phyloP scores from a whole-genome alignment of 2,329 filamentous ascomycete genomes.

The Colletotrichum filicis region DNA sequence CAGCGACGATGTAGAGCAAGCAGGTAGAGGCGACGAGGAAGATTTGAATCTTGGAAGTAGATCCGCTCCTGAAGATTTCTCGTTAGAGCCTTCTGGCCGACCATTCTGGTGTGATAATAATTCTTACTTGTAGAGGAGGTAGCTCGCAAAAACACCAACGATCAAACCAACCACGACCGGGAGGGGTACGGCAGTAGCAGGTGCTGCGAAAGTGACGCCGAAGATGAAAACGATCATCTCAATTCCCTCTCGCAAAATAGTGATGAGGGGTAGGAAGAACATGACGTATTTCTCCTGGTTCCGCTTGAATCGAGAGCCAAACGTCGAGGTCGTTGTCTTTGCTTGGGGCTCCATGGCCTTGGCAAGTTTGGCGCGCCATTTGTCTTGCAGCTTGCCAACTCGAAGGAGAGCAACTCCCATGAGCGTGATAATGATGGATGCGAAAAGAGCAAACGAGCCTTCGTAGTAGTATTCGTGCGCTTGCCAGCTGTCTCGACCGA shows the following conservation, averaged over 20 bases:
- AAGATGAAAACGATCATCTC: constrained; percentile 90
- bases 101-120: not conserved
- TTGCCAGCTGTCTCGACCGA: constrained; percentile 75
- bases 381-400: constrained; percentile 84
- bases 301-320: constrained; percentile 62
- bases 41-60: constrained; percentile 65
- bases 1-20: constrained; percentile 85
- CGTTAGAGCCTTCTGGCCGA: too few species aligned
- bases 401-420: constrained; percentile 85
- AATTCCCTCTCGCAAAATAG: constrained; percentile 85
- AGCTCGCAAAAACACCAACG: constrained; percentile 76
- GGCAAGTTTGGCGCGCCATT: constrained; percentile 87
- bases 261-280: constrained; percentile 88
- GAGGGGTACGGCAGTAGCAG: constrained; percentile 81
- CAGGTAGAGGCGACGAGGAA: constrained; percentile 88
- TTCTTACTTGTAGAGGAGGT: constrained; percentile 79
- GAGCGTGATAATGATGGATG: constrained; percentile 81
- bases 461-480: constrained; percentile 82
- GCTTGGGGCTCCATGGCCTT: constrained; percentile 69
- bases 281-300: constrained; percentile 84
- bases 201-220: constrained; percentile 81
- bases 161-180: constrained; percentile 78
- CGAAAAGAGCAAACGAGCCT: constrained; percentile 81
- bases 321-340: constrained; percentile 52
- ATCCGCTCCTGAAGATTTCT: constrained; percentile 46